Base-by-base conservation (phyloP, 352 stramenopile species). In the Pythium vanterpoolii region DNA sequence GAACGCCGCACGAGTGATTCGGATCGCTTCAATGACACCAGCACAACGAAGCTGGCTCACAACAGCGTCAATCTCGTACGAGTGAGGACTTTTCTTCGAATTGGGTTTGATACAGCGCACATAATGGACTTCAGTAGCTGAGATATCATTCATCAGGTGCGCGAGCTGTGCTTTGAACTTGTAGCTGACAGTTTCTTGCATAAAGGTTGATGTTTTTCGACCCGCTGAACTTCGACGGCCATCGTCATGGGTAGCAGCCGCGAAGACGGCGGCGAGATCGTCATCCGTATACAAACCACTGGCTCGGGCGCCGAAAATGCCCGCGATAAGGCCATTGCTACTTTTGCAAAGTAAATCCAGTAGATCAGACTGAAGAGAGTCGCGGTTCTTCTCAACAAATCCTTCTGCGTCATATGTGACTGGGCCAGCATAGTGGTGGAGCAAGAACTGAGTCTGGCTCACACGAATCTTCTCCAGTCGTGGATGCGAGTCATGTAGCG, bases 21-120 rank as follows among this genome's bases (percentile, higher is more conserved):
- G 86, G 46, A 97, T 96, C 1, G 89, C 89, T 70, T 97, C 87
- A 31, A 97, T 84, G 23, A 97, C 87, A 58, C 89, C 89, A 3
- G 87, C 89, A 56, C 85, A 96, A 5, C 89, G 83, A 44, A 97
- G 72, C 56, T 97, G 89, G 51, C 87, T 91, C 28, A 95, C 77
- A 28, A 97, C 89, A 0, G 73, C 64, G 54, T 83, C 69, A 40
- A 93, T 87, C 45, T 99, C 94, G 62, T 92, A 96, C 19, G 74
- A 66, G 30, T 71, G 64, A 1, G 83, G 71, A 27, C 76, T 87
- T 71, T 96, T 96, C 38, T 76, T 64, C 1, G 74, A 80, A 63
- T 97, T 97, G 3, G 96, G 89, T 40, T 97, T 97, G 68, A 97
- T 96, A 64, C 87, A 96, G 14, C 89, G 89, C 26, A 97, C 83